These are phyloP conservation scores for Colletotrichum lini DNA, from an alignment of 2,329 filamentous ascomycete genomes.

Conservation along the genomic window DNA sequence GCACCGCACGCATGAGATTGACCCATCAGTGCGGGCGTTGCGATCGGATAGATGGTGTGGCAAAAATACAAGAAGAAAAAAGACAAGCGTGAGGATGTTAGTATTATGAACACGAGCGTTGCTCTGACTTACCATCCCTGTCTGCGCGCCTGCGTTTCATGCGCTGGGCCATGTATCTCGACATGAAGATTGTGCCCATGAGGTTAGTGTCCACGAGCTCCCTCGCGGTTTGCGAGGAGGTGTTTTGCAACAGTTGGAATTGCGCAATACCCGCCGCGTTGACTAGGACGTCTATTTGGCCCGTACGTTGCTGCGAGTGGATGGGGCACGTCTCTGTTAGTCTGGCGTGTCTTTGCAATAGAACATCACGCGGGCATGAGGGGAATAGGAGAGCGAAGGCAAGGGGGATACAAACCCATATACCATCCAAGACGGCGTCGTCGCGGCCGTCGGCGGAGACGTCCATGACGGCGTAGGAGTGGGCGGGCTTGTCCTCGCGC, in stretches of 20 bases:
- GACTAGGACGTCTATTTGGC: slow-evolving; percentile 72
- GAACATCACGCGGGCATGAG: background rate
- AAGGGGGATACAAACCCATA: slow-evolving; percentile 37
- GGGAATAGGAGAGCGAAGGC: background rate
- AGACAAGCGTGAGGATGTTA: background rate
- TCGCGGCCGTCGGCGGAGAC: slow-evolving; percentile 37
- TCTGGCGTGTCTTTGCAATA: slow-evolving; percentile 4
- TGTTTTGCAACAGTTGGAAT: slow-evolving; percentile 72
- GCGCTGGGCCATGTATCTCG: slow-evolving; percentile 63
- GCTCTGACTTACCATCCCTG: slow-evolving; percentile 46
- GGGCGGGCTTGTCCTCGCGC: slow-evolving; percentile 10
- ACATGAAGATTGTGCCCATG: slow-evolving; percentile 73
- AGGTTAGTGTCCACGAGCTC: slow-evolving; percentile 80
- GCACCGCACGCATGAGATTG: slow-evolving; percentile 8
- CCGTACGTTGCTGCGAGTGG: slow-evolving; percentile 33
- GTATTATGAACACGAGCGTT: background rate
- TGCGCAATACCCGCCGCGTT: slow-evolving; percentile 86
- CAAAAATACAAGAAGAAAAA: background rate
- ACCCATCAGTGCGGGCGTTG: slow-evolving; percentile 14
- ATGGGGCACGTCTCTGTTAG: slow-evolving; percentile 15
- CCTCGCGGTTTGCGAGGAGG: slow-evolving; percentile 64
- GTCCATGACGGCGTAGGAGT: slow-evolving; percentile 42
- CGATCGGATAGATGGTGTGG: slow-evolving; percentile 30
- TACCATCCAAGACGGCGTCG: slow-evolving; percentile 37
- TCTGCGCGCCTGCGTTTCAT: slow-evolving; percentile 57